Conservation (phyloP, 176 grass and related monocot genomes). For the Metroxylon sagu region DNA sequence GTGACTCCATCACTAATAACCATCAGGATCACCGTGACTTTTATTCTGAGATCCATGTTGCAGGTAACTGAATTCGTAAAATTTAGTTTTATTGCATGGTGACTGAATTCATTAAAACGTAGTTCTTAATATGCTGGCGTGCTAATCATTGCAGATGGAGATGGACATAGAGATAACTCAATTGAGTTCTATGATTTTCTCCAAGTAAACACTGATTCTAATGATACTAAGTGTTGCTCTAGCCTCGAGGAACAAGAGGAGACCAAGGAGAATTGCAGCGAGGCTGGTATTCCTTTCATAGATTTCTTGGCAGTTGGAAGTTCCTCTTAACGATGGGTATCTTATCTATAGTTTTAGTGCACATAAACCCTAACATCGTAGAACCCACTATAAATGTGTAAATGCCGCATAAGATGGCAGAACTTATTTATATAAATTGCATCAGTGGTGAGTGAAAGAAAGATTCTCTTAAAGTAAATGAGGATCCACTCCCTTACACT, state of each 20-base stretch:
- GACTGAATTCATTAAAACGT: background rate
- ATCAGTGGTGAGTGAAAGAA: too few relatives aligned
- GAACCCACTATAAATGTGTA: too few relatives aligned
- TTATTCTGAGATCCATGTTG: background rate
- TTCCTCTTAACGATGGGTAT: slow-evolving; percentile 18
- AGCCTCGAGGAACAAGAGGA: slow-evolving; percentile 78
- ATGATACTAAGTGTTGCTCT: slow-evolving; percentile 67
- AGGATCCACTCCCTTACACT: too few relatives aligned
- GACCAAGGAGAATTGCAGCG: slow-evolving; percentile 30
- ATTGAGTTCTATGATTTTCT: slow-evolving; percentile 1
- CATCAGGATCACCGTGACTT: background rate
- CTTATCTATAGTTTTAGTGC: too few relatives aligned
- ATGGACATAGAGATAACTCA: background rate
- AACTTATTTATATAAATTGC: too few relatives aligned
- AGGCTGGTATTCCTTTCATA: slow-evolving; percentile 51
- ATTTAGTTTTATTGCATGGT: background rate
- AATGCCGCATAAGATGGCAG: too few relatives aligned
- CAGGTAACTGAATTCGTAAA: background rate
- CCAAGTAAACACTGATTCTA: slow-evolving; percentile 29
- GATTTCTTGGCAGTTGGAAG: slow-evolving; percentile 88
- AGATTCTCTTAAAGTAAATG: too few relatives aligned
- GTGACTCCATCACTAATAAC: background rate
- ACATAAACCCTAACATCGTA: too few relatives aligned
- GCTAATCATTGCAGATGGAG: background rate
- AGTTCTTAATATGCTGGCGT: background rate